phyloP scores from a whole-genome alignment of 192 early-diverging fungal genomes.

The Coemansia erecta region DNA sequence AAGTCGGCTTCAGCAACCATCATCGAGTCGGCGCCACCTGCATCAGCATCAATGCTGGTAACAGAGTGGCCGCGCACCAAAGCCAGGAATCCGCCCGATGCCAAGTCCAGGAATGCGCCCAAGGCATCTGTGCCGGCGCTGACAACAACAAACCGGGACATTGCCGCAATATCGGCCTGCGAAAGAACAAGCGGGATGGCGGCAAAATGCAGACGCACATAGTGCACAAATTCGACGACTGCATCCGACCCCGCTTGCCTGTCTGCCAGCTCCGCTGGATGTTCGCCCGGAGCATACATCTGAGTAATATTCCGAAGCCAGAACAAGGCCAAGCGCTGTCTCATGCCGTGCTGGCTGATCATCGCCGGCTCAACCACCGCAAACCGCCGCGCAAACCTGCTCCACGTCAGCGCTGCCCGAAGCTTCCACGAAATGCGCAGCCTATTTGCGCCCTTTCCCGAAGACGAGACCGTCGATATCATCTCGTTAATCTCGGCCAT shows the following conservation, averaged over 20 bases:
- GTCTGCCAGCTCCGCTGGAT: no score
- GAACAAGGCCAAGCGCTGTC: slow-evolving; percentile 22
- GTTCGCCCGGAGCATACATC: slow-evolving; percentile 13
- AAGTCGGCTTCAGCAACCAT: neutral
- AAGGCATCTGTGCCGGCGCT: neutral
- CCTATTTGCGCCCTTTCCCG: neutral
- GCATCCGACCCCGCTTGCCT: neutral
- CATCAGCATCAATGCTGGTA: neutral
- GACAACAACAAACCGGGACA: slow-evolving; percentile 11
- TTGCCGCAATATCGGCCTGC: slow-evolving; percentile 4
- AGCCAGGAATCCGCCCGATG: slow-evolving; percentile 6
- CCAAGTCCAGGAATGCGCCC: slow-evolving; percentile 11
- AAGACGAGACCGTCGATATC: slow-evolving; percentile 1
- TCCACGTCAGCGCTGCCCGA: slow-evolving; percentile 35
- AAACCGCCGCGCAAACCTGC: slow-evolving; percentile 30
- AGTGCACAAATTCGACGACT: neutral
- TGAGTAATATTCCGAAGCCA: slow-evolving; percentile 34
- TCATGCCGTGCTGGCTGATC: slow-evolving; percentile 23
- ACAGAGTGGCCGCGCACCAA: neutral
- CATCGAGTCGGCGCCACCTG: neutral
- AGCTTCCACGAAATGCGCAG: slow-evolving; percentile 22
- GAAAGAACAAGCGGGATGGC: slow-evolving; percentile 20
- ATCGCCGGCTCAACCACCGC: slow-evolving; percentile 32
- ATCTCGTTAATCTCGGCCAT: slow-evolving; percentile 30
- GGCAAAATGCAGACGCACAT: slow-evolving; percentile 1